phyloP scores from a whole-genome alignment of 2,329 filamentous ascomycete genomes.

The Scytalidium lignicola region DNA sequence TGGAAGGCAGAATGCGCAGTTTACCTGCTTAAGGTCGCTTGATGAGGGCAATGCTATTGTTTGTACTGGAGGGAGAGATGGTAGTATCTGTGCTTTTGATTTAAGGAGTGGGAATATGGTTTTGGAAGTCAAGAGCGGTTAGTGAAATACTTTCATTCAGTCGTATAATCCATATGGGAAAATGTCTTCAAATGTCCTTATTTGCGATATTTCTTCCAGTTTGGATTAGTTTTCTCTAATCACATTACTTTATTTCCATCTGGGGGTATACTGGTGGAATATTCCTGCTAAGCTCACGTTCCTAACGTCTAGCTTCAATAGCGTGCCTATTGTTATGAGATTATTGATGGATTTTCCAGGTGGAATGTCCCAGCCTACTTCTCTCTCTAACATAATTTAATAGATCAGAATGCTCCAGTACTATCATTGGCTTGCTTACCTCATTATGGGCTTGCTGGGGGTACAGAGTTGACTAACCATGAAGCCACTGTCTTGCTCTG shows the following conservation, averaged over 20 bases:
- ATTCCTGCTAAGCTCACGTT: neutral
- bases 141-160: conserved; percentile 9
- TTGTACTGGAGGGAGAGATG: conserved; percentile 68
- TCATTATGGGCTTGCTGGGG: conserved; percentile 60
- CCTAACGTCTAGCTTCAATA: neutral
- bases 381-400: conserved; percentile 1
- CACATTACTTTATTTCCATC: no score
- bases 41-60: conserved; percentile 46
- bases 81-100: conserved; percentile 63
- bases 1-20: conserved; percentile 52
- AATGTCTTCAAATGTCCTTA: no score
- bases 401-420: conserved; percentile 46
- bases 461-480: conserved; percentile 66
- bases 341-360: conserved; percentile 3
- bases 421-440: conserved; percentile 58
- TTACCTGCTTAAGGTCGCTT: conserved; percentile 57
- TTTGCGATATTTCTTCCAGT: no score
- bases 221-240: no score
- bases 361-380: neutral
- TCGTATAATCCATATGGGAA: no score
- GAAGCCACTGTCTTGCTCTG: conserved; percentile 57
- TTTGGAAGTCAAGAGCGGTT: conserved; percentile 28
- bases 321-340: no score
- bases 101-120: conserved; percentile 47
- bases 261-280: no score